Base-by-base conservation (phyloP, 2,329 filamentous ascomycete genomes). In the Colletotrichum filicis region DNA sequence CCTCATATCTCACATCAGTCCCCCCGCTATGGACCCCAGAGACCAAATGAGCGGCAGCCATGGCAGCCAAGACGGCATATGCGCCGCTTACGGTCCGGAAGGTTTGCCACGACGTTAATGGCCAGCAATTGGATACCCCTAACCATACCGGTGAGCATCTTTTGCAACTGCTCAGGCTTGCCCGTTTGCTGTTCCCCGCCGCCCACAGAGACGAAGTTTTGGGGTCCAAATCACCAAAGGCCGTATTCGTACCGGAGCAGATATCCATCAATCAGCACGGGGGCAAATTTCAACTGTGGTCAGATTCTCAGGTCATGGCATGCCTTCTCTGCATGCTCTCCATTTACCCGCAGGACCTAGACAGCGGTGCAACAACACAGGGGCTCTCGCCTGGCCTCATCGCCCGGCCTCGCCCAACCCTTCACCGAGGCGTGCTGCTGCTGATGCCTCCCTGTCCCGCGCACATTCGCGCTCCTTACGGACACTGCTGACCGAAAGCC, bases 1-100 rank as follows among this genome's bases (percentile, higher is more conserved):
- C 42, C 66, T 68, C 69, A 72, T 55, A 60, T 64, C n/a, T 65
- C 53, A 69, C 59, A 69, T 64, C 35, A 30, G 42, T 66, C 55
- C 59, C 35, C n/a, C 26, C 46, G 37, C 37, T 60, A 28, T 4
- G 53, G 56, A 46, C 59, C 53, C 56, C 56, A 65, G 64, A 61
- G 55, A 37, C 30, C 59, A 35, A 73, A 73, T 60, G 46, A 65
- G 42, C 57, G 66, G 26, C 28, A 28, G 24, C 24, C 32, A 57
- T 30, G 53, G 32, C 46, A 53, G 60, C 66, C 70, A 73, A 65
- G 66, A 60, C 66, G 60, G 55, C 70, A 64, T 65, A 26, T 30
- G 53, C 60, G 70, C 66, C 60, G 55, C 55, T 65, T 60, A 70
- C 60, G 57, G 30, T 42, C 60, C 24, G 49, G 26, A 5, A 28